A percentile compares a stretch with the other conserved stretches of the same genome.
Conservation (phyloP, 179 eudicot genomes). For the Pouteria campechiana region DNA sequence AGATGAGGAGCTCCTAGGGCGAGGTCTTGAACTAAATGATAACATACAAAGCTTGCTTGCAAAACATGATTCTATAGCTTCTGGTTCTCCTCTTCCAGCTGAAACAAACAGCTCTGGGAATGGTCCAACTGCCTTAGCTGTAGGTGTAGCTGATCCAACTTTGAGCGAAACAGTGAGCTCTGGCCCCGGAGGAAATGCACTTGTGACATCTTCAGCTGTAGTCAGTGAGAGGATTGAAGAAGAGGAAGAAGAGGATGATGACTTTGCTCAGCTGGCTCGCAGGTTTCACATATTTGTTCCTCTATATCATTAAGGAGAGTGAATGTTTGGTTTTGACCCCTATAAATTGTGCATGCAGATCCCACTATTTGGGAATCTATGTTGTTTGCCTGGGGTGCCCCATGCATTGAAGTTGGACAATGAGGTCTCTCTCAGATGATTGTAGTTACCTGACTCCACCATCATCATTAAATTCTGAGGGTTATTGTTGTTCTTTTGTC, state of each 20-base stretch:
- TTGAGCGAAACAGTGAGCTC: conserved; percentile 19
- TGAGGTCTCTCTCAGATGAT: too few species aligned
- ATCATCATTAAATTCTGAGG: too few species aligned
- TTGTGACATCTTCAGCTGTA: conserved; percentile 17
- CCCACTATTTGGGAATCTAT: too few species aligned
- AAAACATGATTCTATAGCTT: conserved; percentile 79
- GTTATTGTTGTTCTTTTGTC: too few species aligned
- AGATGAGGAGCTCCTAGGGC: conserved; percentile 80
- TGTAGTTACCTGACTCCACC: too few species aligned
- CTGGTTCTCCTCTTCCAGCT: conserved; percentile 66
- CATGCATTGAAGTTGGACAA: too few species aligned
- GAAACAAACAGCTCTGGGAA: conserved; percentile 14
- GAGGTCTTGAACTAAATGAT: conserved; percentile 89
- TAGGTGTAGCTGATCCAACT: conserved; percentile 16
- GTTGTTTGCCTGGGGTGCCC: too few species aligned
- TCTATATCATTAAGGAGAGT: background rate
- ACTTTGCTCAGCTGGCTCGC: conserved; percentile 67
- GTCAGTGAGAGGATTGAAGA: conserved; percentile 20
- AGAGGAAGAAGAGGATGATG: conserved; percentile 92
- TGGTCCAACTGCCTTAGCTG: conserved; percentile 8
- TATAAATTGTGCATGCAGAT: too few species aligned
- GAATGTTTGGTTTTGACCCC: background rate
- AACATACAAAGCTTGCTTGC: conserved; percentile 60
- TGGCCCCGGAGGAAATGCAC: conserved; percentile 15
- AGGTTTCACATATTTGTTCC: conserved; percentile 23